A percentile compares a stretch with the other conserved stretches of the same genome.
phyloP scores from a whole-genome alignment of 352 stramenopile species.

The Aphanomyces stellatus region DNA sequence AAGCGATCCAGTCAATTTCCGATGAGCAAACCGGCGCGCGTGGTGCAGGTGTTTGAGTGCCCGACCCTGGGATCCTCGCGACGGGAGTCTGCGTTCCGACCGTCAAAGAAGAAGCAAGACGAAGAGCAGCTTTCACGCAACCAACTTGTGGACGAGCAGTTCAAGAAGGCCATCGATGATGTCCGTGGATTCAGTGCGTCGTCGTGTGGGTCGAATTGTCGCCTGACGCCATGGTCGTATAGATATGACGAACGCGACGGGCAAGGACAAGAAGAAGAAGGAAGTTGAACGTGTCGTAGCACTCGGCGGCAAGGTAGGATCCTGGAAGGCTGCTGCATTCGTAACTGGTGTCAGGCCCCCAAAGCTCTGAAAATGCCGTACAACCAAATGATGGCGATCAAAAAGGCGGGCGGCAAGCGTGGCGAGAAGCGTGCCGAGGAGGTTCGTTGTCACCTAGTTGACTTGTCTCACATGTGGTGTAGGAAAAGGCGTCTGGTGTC shows the following conservation, averaged over 20 bases:
- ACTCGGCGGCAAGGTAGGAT: conserved; percentile 35
- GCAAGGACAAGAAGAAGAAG: conserved; percentile 70
- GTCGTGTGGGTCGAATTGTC: too few species aligned
- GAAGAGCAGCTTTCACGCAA: conserved; percentile 41
- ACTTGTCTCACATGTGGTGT: neutral
- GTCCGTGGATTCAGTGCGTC: conserved; percentile 63
- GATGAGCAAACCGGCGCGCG: conserved; percentile 66
- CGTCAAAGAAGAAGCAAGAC: conserved; percentile 17
- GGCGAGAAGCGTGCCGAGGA: conserved; percentile 49
- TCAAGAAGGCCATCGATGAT: conserved; percentile 59
- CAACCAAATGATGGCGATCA: conserved; percentile 63
- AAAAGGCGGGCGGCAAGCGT: conserved; percentile 43
- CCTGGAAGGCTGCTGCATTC: too few species aligned
- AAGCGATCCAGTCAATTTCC: conserved; percentile 8
- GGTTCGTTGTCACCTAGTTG: conserved; percentile 27
- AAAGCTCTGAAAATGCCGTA: conserved; percentile 57
- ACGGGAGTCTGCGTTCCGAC: neutral
- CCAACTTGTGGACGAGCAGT: conserved; percentile 69
- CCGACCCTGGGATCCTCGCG: conserved; percentile 23
- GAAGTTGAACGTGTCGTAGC: conserved; percentile 66
- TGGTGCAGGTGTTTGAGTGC: conserved; percentile 69
- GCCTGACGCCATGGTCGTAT: neutral
- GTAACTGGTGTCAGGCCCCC: conserved; percentile 23
- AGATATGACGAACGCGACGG: conserved; percentile 50
- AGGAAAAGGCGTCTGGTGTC: conserved; percentile 62